Evolutionary conservation across 768 basidiomycete genomes (phyloP), one percentile per base, ranked within the genome.

Genomic region (Rhodotorula toruloides): DNA sequence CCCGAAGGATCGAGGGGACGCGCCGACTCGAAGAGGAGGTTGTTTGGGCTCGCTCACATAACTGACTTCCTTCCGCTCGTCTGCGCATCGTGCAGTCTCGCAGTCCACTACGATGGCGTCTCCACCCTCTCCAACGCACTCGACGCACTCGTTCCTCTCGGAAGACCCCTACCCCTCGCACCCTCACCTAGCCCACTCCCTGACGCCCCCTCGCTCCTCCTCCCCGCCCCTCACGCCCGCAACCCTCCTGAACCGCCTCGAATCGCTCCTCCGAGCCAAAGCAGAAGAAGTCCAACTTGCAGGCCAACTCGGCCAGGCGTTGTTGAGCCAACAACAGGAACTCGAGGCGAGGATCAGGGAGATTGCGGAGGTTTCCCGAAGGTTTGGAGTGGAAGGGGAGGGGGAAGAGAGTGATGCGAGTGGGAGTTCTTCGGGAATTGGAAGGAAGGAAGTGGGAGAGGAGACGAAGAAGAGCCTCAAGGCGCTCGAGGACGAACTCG

Each of bases 311-410:
- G 93, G 94, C 57, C 91, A 96, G 79, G 88, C 90, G 77, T 85
- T 98, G 74, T 86, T 97, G 67, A 84, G 85, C 27, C 94, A 98
- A 81, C 91, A 91, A 79, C 87, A 90, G 79, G 90, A 94, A 76
- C 84, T 97, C 68, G 90, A 96, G 78, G 86, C 87, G 75, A 84
- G 90, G 57, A 90, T 97, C 65, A 82, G 84, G 49, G 87, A 88
- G 75, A 81, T 94, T 58, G 74, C 75, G 42, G 78, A 78, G 37
- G 76, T 78, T 29, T 87, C 90, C 73, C 87, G 87, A 42, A 76
- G 57, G 14, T 70, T 42, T 31, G 68, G 44, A 86, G 65, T 85
- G 83, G 70, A 80, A 79, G 6, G 86, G 84, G 67, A 84, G 85
- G 65, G 83, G 84, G 44, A 53, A 34, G 84, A 83, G 65, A 79